Conservation (phyloP, 495 filamentous ascomycete species). For the Chaetomium cochliodes region DNA sequence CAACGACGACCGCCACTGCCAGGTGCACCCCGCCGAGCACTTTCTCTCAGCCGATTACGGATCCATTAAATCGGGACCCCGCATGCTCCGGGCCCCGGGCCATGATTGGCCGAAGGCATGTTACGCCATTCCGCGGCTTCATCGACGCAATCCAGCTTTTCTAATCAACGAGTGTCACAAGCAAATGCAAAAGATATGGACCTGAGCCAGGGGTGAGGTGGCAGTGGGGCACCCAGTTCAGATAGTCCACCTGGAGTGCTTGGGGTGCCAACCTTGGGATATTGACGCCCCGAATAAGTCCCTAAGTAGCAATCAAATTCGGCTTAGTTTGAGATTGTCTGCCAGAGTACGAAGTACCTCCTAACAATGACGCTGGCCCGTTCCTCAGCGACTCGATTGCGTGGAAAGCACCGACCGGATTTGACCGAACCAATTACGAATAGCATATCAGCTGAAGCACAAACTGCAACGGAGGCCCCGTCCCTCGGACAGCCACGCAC, state of each 20-base stretch:
- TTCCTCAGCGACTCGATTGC: not conserved
- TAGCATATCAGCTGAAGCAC: too few relatives aligned
- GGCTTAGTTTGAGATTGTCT: too few relatives aligned
- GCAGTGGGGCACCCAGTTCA: not conserved
- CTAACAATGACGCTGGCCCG: too few relatives aligned
- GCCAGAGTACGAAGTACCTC: too few relatives aligned
- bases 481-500: not conserved
- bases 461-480: not conserved
- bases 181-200: not conserved
- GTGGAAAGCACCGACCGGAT: not conserved
- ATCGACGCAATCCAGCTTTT: not conserved
- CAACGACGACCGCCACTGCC: slow-evolving; percentile 6
- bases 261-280: too few relatives aligned
- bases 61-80: slow-evolving; percentile 13
- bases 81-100: not conserved
- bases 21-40: slow-evolving; percentile 17
- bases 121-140: slow-evolving; percentile 18
- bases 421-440: slow-evolving; percentile 4
- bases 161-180: not conserved
- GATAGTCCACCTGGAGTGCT: not conserved
- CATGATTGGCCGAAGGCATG: not conserved
- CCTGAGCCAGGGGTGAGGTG: too few relatives aligned
- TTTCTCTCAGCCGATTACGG: slow-evolving; percentile 19
- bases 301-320: too few relatives aligned
- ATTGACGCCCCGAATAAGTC: too few relatives aligned